Base-by-base conservation (phyloP, 2,329 filamentous ascomycete species). In the Malbranchea cinnamomea region DNA sequence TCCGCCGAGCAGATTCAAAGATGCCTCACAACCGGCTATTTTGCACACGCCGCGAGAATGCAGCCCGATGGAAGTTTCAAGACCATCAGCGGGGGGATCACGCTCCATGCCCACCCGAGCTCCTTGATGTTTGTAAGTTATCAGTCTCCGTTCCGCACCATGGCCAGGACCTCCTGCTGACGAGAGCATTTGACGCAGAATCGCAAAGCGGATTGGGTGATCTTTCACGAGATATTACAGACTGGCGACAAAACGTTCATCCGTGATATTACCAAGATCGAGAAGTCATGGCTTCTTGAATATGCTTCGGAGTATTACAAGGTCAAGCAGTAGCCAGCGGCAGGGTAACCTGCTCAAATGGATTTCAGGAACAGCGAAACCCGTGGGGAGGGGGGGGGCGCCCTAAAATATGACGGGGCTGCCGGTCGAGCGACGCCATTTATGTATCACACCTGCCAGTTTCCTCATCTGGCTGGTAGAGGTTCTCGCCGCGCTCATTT, bases 171-270 rank as follows among this genome's bases (percentile, higher is more conserved):
- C 6, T n/a, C 19, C 15, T 13, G 9, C 28, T 31, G 16, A 34
- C 28, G 5, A 23, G 5, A 23, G 31, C 38, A 44, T 29, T 46
- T 35, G 31, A 17, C 28, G 2, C 41, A 67, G 64, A 92, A 93
- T 53, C 74, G 85, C 33, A 94, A 91, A 60, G 83, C 83, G 7
- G 84, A 94, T 40, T 95, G 87, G 84, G 84, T 95, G 6, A 69
- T 98, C 19, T 98, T 94, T 48, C 79, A 91, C 45, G 87, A 94
- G 57, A 73, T 93, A 21, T 72, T 93, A 65, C 82, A 95, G 59
- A 91, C 81, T 4, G 73, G 78, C 6, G 72, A 71, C 39, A 95
- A 95, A 63, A 84, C 71, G 0, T 95, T 78, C 49, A 91, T 98
- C 44, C 67, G 83, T 32, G 87, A 95, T 53, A 62, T 95, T 35